Percentiles rank a stretch among this genome's conserved stretches.
phyloP scores from a whole-genome alignment of 352 stramenopile species.

The Globisporangium mamillatum region DNA sequence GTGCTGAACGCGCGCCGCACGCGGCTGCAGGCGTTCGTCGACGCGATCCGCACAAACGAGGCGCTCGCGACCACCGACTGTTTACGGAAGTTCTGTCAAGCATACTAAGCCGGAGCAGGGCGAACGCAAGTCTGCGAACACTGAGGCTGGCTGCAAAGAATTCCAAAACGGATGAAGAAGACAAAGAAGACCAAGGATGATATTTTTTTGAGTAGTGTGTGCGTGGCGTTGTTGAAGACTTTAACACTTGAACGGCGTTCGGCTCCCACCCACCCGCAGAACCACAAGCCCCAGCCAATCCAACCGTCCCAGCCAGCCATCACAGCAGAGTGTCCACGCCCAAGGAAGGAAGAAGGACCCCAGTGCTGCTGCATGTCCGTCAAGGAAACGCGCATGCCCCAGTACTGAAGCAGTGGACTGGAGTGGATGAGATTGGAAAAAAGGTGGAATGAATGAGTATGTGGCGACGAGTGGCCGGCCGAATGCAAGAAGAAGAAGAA shows the following conservation, averaged over 20 bases:
- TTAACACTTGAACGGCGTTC: background rate
- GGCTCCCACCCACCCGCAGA: no score
- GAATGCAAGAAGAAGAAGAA: conserved; percentile 3
- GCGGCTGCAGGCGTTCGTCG: conserved; percentile 63
- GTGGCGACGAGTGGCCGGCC: background rate
- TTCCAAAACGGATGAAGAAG: background rate
- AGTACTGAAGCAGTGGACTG: background rate
- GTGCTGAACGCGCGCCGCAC: conserved; percentile 60
- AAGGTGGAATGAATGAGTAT: background rate
- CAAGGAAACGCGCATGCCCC: background rate
- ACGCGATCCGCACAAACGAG: conserved; percentile 39
- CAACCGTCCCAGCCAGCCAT: background rate
- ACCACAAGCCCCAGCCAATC: background rate
- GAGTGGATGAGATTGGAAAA: background rate
- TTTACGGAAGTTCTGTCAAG: conserved; percentile 79
- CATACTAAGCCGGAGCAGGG: conserved; percentile 32
- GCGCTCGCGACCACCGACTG: conserved; percentile 43
- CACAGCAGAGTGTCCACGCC: background rate
- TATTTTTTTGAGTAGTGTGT: conserved; percentile 4
- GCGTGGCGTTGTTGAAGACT: conserved; percentile 6
- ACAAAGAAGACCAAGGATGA: background rate
- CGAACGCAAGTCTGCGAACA: background rate
- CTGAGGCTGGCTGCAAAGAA: background rate
- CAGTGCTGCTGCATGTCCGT: background rate
- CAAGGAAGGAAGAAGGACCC: background rate